phyloP scores from a whole-genome alignment of 352 stramenopile genomes.

The Globisporangium perplexum region DNA sequence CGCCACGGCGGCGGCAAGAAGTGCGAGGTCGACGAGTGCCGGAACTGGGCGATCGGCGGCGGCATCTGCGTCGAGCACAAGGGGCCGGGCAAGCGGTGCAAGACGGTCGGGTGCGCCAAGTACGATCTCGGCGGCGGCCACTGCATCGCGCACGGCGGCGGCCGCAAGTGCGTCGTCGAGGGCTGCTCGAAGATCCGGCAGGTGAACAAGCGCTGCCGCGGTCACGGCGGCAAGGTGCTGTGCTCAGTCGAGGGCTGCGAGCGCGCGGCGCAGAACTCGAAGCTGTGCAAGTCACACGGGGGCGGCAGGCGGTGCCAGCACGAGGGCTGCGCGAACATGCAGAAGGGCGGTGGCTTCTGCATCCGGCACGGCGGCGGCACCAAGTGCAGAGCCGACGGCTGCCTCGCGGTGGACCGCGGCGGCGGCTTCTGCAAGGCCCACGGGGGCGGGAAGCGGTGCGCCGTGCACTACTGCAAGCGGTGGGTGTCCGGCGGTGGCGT shows the following conservation, averaged over 20 bases:
- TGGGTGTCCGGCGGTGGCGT: constrained; percentile 79
- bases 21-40: constrained; percentile 67
- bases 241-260: constrained; percentile 79
- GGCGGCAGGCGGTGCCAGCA: constrained; percentile 63
- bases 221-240: constrained; percentile 73
- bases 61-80: constrained; percentile 77
- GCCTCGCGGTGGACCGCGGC: constrained; percentile 60
- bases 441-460: constrained; percentile 78
- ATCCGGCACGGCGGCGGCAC: constrained; percentile 80
- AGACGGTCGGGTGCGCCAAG: constrained; percentile 72
- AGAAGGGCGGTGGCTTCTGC: constrained; percentile 79
- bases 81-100: constrained; percentile 70
- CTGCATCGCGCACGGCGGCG: constrained; percentile 82
- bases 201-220: constrained; percentile 78
- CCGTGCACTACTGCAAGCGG: constrained; percentile 58
- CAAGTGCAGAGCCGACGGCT: constrained; percentile 65
- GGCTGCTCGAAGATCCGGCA: constrained; percentile 85
- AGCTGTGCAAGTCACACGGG: constrained; percentile 80
- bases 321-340: constrained; percentile 78
- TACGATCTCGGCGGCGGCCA: constrained; percentile 78
- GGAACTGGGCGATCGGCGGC: constrained; percentile 76
- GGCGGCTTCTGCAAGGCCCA: constrained; percentile 84
- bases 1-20: constrained; percentile 84
- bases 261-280: constrained; percentile 71
- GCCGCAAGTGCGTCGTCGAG: constrained; percentile 76